phyloP scores from a whole-genome alignment of 1,284 basidiomycete genomes.

The Termitomyces sp. region DNA sequence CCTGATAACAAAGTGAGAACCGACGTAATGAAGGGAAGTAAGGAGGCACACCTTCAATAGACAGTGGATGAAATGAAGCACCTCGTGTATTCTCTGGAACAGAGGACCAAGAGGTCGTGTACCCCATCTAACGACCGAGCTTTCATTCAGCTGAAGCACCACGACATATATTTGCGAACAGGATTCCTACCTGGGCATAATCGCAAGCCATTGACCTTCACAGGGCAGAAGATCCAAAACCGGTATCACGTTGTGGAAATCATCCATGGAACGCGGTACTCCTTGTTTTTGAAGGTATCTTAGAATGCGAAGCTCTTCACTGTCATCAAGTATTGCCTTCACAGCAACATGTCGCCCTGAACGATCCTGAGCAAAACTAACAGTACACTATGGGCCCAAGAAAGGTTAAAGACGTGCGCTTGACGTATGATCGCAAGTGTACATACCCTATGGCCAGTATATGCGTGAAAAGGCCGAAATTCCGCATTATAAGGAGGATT shows the following conservation, averaged over 20 bases:
- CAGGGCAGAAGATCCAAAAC: constrained; percentile 16
- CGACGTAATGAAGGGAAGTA: not conserved
- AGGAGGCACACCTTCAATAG: not conserved
- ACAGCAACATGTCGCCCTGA: constrained; percentile 1
- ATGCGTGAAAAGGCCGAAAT: not conserved
- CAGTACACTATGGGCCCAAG: not conserved
- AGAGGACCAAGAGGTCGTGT: not conserved
- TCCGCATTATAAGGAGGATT: not conserved
- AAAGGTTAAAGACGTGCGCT: not conserved
- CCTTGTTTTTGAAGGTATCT: not conserved
- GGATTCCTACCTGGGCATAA: not conserved
- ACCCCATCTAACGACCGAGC: not conserved
- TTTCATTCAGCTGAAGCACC: constrained; percentile 16
- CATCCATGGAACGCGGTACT: not conserved
- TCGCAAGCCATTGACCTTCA: constrained; percentile 13
- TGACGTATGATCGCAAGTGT: not conserved
- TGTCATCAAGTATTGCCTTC: not conserved
- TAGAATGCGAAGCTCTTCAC: constrained; percentile 1
- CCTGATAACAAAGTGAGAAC: constrained; percentile 7
- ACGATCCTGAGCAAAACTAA: constrained; percentile 2
- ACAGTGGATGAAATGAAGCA: constrained; percentile 1
- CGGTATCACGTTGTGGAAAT: constrained; percentile 11
- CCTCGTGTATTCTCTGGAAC: not conserved
- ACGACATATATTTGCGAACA: constrained; percentile 8
- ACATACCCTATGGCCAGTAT: not conserved